A percentile compares a stretch with the other conserved stretches of the same genome.
Evolutionary conservation across 495 filamentous ascomycete genomes (phyloP).

Genomic region (Aspergillus saccharolyticus): DNA sequence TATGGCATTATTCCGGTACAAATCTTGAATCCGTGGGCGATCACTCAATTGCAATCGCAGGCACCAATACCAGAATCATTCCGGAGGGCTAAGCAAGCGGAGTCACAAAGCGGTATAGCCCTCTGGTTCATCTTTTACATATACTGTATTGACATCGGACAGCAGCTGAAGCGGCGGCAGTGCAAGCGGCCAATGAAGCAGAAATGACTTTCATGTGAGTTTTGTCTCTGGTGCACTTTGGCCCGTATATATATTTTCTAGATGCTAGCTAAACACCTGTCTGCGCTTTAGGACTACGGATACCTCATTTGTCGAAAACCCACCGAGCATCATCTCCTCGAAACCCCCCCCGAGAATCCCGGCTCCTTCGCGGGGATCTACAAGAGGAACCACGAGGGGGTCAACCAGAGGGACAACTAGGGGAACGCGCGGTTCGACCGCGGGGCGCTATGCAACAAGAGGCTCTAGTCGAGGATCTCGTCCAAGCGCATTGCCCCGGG

Average conservation of each 20-base stretch:
- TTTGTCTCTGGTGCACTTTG: too few relatives aligned
- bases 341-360: conserved; percentile 61
- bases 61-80: conserved; percentile 70
- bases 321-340: conserved; percentile 56
- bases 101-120: conserved; percentile 36
- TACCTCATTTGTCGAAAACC: conserved; percentile 89
- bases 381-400: conserved; percentile 16
- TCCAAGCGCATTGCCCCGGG: conserved; percentile 39
- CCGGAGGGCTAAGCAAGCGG: conserved; percentile 56
- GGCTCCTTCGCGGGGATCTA: conserved; percentile 36
- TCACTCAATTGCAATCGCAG: conserved; percentile 37
- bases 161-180: conserved; percentile 28
- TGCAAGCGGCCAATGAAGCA: conserved; percentile 39
- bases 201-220: conserved; percentile 91
- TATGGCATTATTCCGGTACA: conserved; percentile 55
- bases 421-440: conserved; percentile 32
- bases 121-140: not conserved
- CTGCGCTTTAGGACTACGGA: conserved; percentile 69
- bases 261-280: not conserved
- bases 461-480: conserved; percentile 31
- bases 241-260: too few relatives aligned
- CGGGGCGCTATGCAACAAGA: conserved; percentile 39
- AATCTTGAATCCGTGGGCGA: too few relatives aligned
- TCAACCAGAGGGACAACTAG: conserved; percentile 22
- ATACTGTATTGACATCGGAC: not conserved